These are phyloP conservation scores for Oryza rufipogon DNA, from an alignment of 176 grass and related monocot genomes.

Conservation along the genomic window DNA sequence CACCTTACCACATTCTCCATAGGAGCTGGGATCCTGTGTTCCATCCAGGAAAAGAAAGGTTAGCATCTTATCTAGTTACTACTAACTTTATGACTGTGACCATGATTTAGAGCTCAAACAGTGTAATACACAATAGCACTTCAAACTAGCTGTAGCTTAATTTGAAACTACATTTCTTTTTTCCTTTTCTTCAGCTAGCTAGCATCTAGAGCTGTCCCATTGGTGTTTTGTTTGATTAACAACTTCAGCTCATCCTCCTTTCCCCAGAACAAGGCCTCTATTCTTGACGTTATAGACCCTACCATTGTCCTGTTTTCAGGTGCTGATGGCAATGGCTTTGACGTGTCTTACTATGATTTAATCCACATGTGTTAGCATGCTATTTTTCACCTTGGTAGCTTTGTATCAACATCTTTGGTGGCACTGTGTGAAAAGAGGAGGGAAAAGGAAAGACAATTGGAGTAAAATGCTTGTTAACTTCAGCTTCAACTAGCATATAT, in stretches of 20 bases:
- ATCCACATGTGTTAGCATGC: not conserved
- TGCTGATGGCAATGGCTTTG: not conserved
- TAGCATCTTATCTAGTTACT: not conserved
- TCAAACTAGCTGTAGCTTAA: not conserved
- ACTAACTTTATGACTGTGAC: not conserved
- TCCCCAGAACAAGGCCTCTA: not conserved
- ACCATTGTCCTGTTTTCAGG: not conserved
- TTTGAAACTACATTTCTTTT: not conserved
- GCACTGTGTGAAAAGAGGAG: not conserved
- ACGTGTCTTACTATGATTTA: not conserved
- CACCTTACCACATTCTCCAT: not conserved
- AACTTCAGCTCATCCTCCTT: not conserved
- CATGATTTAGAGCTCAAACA: not conserved
- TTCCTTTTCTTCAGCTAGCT: not conserved
- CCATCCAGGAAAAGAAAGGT: not conserved
- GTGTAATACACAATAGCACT: not conserved
- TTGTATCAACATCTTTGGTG: conserved; percentile 2
- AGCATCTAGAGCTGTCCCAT: not conserved
- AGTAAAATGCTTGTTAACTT: not conserved
- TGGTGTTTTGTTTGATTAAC: not conserved
- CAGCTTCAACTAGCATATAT: not conserved
- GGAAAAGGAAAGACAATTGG: not conserved
- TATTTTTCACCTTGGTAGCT: not conserved
- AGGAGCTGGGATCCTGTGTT: not conserved
- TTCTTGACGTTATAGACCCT: not conserved